Base-by-base conservation (phyloP, 768 basidiomycete species). In the Imleria badia region DNA sequence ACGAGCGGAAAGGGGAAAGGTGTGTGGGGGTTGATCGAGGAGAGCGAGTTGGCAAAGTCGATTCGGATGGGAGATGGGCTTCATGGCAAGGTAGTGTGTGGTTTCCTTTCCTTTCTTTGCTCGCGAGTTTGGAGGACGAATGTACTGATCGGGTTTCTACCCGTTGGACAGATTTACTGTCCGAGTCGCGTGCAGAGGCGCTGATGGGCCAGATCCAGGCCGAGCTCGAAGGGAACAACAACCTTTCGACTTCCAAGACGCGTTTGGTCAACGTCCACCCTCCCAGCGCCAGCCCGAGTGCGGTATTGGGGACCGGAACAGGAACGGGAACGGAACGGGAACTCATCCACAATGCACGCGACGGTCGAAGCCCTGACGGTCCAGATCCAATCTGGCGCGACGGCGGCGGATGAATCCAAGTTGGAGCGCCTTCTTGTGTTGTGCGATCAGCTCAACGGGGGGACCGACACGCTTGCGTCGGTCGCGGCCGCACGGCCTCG, bases 1-100 rank as follows among this genome's bases (percentile, higher is more conserved):
- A 3, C 44, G 42, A 80, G 78, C 54, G 82, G 82, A 6, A 78
- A 82, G n/a, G 84, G 82, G 5, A 91, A 83, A 61, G 88, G 88
- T 1, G 80, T 93, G 13, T 93, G 91, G 91, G 82, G 81, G 1
- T 81, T 92, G 82, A 89, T 92, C 50, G 89, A 93, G 69, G 88
- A 90, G 57, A 91, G 90, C 68, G 86, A 89, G 69, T 74, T 93
- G 29, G 91, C 91, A 4, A 82, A 79, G 68, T 80, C 83, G 14
- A 84, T 91, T 52, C 75, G 84, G 48, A 73, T 80, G 53, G 77
- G 72, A 1, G 67, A 68, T 3, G 72, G 62, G 69, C 67, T 41
- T 6, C 48, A 45, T 19, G 33, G 3, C 81, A 85, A 65, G 81
- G 81, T 74, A 80, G 11, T 9, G 80, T 71, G 29, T n/a, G n/a